phyloP scores from a whole-genome alignment of 768 basidiomycete species.

The Mycena amicta region DNA sequence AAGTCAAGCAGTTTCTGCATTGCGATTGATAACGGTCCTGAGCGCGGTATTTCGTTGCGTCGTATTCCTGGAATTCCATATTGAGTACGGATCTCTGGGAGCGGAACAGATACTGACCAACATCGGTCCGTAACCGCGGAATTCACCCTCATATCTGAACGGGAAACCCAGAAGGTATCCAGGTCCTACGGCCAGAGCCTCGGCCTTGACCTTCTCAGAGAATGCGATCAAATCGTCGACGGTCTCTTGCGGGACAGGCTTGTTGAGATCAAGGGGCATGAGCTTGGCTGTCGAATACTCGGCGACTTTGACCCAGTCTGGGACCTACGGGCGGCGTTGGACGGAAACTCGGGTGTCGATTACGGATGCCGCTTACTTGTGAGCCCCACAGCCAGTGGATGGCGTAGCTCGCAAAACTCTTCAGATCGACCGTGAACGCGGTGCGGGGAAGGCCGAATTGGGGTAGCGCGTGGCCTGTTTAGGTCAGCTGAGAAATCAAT shows the following conservation, averaged over 20 bases:
- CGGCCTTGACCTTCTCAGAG: slow-evolving; percentile 17
- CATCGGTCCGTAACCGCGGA: slow-evolving; percentile 15
- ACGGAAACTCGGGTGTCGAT: too few species aligned
- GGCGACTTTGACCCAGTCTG: slow-evolving; percentile 20
- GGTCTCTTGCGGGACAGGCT: slow-evolving; percentile 18
- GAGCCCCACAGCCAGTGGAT: slow-evolving; percentile 21
- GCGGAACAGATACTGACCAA: not conserved
- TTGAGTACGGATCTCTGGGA: too few species aligned
- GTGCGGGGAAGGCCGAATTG: slow-evolving; percentile 11
- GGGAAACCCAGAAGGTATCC: slow-evolving; percentile 19
- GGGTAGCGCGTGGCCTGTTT: slow-evolving; percentile 12
- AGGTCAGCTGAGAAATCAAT: not conserved
- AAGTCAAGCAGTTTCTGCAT: slow-evolving; percentile 11
- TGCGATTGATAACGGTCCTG: slow-evolving; percentile 20
- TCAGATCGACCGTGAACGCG: slow-evolving; percentile 15
- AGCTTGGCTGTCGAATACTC: slow-evolving; percentile 14
- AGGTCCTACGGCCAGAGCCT: slow-evolving; percentile 9
- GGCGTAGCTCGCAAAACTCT: slow-evolving; percentile 13
- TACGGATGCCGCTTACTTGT: slow-evolving; percentile 5
- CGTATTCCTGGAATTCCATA: slow-evolving; percentile 18
- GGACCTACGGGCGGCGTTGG: too few species aligned
- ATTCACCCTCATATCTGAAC: slow-evolving; percentile 19
- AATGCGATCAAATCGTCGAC: slow-evolving; percentile 18
- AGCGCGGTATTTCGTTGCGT: slow-evolving; percentile 8
- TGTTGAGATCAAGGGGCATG: slow-evolving; percentile 18